A percentile compares a stretch with the other conserved stretches of the same genome.
These are phyloP conservation scores for Leccinum imitatum DNA, from an alignment of 768 basidiomycete genomes.

Conservation along the genomic window DNA sequence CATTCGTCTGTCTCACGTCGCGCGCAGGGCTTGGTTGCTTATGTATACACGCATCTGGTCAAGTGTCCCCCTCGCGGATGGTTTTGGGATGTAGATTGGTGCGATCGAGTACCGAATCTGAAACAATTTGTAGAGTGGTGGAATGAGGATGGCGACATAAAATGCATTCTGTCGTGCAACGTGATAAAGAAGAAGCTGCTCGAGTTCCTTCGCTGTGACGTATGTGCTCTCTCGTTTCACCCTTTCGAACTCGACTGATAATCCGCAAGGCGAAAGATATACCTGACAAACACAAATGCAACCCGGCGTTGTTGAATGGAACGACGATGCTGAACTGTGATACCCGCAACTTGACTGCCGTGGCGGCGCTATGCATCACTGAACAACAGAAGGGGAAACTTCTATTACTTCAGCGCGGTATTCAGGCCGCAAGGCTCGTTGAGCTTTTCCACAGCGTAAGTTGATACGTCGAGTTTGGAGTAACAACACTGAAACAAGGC, in stretches of 20 bases:
- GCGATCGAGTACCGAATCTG: constrained; percentile 5
- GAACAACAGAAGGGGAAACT: constrained; percentile 6
- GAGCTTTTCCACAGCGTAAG: constrained; percentile 30
- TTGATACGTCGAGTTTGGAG: not conserved
- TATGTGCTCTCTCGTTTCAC: constrained; percentile 1
- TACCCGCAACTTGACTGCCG: constrained; percentile 19
- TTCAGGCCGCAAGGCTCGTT: not conserved
- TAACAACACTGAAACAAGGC: constrained; percentile 1
- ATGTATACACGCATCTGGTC: constrained; percentile 28
- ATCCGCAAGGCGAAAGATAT: constrained; percentile 9
- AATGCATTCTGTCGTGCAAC: constrained; percentile 16
- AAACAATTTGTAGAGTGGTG: constrained; percentile 10
- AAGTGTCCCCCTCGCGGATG: constrained; percentile 15
- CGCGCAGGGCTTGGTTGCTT: constrained; percentile 28
- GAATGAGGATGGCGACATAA: constrained; percentile 1
- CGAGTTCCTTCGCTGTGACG: constrained; percentile 17
- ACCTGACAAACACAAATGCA: constrained; percentile 23
- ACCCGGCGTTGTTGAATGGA: constrained; percentile 21
- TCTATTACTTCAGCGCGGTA: not conserved
- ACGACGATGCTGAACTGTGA: constrained; percentile 18
- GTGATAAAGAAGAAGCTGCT: constrained; percentile 13
- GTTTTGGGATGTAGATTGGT: constrained; percentile 13
- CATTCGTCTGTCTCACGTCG: constrained; percentile 7
- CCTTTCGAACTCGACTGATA: constrained; percentile 8
- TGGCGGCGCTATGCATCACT: constrained; percentile 14